Conservation (phyloP, 2,329 filamentous ascomycete species). For the Diaporthe sp. region DNA sequence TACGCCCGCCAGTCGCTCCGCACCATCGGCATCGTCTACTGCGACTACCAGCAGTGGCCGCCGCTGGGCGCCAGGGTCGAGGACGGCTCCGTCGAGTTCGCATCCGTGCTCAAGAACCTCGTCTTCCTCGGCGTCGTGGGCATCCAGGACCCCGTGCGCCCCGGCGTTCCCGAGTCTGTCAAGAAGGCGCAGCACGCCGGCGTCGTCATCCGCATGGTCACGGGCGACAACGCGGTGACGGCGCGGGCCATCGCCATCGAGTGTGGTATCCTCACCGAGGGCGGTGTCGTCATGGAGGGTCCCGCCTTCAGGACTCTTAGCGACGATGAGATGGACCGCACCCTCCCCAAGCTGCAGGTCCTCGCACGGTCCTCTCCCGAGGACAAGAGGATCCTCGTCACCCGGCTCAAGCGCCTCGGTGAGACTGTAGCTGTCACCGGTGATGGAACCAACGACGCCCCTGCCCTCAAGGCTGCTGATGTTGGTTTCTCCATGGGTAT, state of each 20-base stretch:
- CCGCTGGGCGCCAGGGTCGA: slow-evolving; percentile 70
- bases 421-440: slow-evolving; percentile 73
- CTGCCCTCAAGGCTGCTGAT: slow-evolving; percentile 73
- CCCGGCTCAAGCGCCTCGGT: slow-evolving; percentile 62
- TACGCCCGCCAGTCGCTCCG: slow-evolving; percentile 66
- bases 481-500: slow-evolving; percentile 77
- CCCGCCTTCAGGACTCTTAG: slow-evolving; percentile 69
- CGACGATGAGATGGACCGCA: slow-evolving; percentile 60
- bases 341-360: slow-evolving; percentile 64
- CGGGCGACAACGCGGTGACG: slow-evolving; percentile 68
- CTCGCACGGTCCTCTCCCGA: slow-evolving; percentile 69
- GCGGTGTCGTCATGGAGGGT: slow-evolving; percentile 74
- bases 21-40: slow-evolving; percentile 73
- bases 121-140: slow-evolving; percentile 77
- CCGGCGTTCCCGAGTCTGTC: slow-evolving; percentile 71
- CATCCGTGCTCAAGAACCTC: slow-evolving; percentile 70
- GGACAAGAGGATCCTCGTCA: slow-evolving; percentile 68
- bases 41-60: slow-evolving; percentile 78
- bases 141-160: slow-evolving; percentile 75
- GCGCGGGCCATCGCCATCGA: slow-evolving; percentile 73
- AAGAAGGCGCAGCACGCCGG: slow-evolving; percentile 71
- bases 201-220: slow-evolving; percentile 74
- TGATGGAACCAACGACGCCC: slow-evolving; percentile 75
- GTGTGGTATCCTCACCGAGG: slow-evolving; percentile 67
- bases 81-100: slow-evolving; percentile 70